Percentiles rank a stretch among this genome's conserved stretches.
These are phyloP conservation scores for Talaromyces funiculosus DNA, from an alignment of 2,329 filamentous ascomycete genomes.

Conservation along the genomic window DNA sequence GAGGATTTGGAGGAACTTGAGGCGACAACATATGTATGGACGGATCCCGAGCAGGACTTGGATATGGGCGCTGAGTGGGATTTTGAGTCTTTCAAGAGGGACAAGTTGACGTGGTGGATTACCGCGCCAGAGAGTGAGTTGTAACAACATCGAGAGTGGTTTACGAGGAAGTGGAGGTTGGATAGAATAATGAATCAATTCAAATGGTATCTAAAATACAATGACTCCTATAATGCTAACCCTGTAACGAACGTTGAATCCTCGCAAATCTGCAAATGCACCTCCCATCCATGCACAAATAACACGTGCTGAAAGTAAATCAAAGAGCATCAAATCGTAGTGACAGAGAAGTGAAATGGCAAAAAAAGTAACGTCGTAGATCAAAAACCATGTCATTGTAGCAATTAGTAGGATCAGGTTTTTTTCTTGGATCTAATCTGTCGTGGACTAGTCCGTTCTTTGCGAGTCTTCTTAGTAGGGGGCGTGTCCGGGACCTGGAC, in stretches of 20 bases:
- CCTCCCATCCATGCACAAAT: neutral
- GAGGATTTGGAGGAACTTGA: conserved; percentile 35
- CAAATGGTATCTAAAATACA: conserved; percentile 13
- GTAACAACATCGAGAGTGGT: neutral
- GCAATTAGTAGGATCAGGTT: neutral
- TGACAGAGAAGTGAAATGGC: neutral
- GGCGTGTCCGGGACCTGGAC: conserved; percentile 24
- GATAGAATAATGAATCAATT: conserved; percentile 1
- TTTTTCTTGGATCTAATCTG: conserved; percentile 8
- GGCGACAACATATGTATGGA: conserved; percentile 63
- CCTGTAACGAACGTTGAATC: neutral
- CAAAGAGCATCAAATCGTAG: neutral
- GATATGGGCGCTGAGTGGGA: conserved; percentile 75
- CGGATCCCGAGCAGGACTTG: conserved; percentile 43
- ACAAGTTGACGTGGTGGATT: conserved; percentile 63
- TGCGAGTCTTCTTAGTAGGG: conserved; percentile 10
- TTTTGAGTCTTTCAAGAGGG: conserved; percentile 71
- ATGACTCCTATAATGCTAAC: conserved; percentile 8
- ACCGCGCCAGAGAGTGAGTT: conserved; percentile 43
- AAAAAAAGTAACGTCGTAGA: neutral
- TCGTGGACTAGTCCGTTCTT: conserved; percentile 4
- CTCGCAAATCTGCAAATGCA: neutral
- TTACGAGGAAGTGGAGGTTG: too few species aligned
- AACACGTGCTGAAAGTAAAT: neutral
- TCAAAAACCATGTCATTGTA: neutral